phyloP scores from a whole-genome alignment of 2,329 filamentous ascomycete species.

The Endocalyx cinctus region DNA sequence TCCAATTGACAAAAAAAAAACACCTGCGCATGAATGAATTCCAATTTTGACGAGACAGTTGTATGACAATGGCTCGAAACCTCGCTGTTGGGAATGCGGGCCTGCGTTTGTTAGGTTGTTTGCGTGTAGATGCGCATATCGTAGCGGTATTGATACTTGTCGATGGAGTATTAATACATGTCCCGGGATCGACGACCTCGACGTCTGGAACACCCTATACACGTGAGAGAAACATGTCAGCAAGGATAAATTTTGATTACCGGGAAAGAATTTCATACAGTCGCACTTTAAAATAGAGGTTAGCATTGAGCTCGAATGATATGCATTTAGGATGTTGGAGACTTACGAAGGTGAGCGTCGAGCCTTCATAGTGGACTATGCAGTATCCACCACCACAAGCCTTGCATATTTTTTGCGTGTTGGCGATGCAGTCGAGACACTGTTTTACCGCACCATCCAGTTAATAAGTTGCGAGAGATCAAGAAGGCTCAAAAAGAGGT shows the following conservation, averaged over 20 bases:
- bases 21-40: no score
- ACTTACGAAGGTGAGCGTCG: slow-evolving; percentile 57
- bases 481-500: no score
- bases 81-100: no score
- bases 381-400: slow-evolving; percentile 79
- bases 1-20: no score
- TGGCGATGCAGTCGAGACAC: slow-evolving; percentile 71
- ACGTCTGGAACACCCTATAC: slow-evolving; percentile 33
- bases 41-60: no score
- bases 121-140: no score
- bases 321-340: neutral
- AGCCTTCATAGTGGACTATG: slow-evolving; percentile 76
- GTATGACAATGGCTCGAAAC: no score
- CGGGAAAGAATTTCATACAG: slow-evolving; percentile 30
- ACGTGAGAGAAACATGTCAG: slow-evolving; percentile 6
- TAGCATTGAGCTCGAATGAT: slow-evolving; percentile 15
- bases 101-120: no score
- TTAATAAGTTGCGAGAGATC: no score
- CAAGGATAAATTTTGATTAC: slow-evolving; percentile 3
- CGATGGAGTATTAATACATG: slow-evolving; percentile 17
- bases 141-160: no score
- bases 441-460: no score
- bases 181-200: slow-evolving; percentile 26
- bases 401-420: slow-evolving; percentile 66
- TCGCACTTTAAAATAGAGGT: slow-evolving; percentile 38